Percentiles rank a stretch among this genome's conserved stretches.
These are phyloP conservation scores for Ilyonectria destructans DNA, from an alignment of 2,329 filamentous ascomycete species.

Conservation along the genomic window DNA sequence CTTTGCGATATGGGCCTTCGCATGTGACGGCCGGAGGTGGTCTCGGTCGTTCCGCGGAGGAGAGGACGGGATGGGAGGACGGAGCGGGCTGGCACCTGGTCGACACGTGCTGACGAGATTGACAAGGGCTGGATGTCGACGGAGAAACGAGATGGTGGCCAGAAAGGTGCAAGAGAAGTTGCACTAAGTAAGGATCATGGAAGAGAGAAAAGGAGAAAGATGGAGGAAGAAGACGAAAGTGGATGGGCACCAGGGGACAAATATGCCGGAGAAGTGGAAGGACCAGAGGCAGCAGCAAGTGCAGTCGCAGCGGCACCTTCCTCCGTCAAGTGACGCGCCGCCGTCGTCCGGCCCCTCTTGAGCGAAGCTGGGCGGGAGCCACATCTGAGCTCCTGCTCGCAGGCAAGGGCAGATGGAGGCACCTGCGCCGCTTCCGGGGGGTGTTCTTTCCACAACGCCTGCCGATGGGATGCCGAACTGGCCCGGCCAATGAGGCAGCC, in stretches of 20 bases:
- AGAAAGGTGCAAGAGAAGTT: background rate
- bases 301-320: conserved; percentile 23
- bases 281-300: conserved; percentile 15
- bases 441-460: conserved; percentile 15
- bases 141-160: background rate
- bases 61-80: conserved; percentile 17
- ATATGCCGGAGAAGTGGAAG: conserved; percentile 45
- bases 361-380: conserved; percentile 17
- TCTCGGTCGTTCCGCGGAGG: conserved; percentile 32
- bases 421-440: conserved; percentile 24
- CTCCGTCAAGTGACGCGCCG: conserved; percentile 46
- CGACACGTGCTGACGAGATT: conserved; percentile 32
- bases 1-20: conserved; percentile 29
- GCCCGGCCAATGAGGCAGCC: conserved; percentile 28
- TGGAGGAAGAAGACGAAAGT: conserved; percentile 16
- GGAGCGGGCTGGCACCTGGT: conserved; percentile 20
- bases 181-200: conserved; percentile 14
- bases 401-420: conserved; percentile 6
- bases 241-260: conserved; percentile 20
- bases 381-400: background rate
- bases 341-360: conserved; percentile 31
- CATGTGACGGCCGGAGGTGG: conserved; percentile 34
- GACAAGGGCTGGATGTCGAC: conserved; percentile 17
- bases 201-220: conserved; percentile 21
- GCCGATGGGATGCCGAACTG: conserved; percentile 33